phyloP scores from a whole-genome alignment of 1,284 basidiomycete genomes.

The Ganoderma resinaceum region DNA sequence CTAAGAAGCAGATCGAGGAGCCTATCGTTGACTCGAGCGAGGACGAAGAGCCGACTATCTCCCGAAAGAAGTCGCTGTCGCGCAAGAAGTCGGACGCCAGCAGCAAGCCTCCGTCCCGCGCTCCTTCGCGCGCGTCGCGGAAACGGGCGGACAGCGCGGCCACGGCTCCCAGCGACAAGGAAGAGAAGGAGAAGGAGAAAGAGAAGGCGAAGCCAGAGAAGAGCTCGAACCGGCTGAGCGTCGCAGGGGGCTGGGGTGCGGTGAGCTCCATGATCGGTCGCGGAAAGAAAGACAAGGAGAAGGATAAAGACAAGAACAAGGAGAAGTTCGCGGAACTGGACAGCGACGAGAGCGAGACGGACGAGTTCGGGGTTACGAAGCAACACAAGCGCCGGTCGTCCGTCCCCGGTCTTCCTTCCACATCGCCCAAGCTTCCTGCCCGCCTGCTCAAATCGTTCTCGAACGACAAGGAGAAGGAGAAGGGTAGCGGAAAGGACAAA shows the following conservation, averaged over 20 bases:
- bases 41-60: conserved; percentile 26
- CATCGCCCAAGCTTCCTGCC: conserved; percentile 48
- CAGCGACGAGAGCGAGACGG: conserved; percentile 41
- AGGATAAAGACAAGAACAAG: conserved; percentile 49
- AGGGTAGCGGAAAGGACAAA: conserved; percentile 24
- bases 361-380: conserved; percentile 34
- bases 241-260: conserved; percentile 63
- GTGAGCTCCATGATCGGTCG: conserved; percentile 66
- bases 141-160: conserved; percentile 66
- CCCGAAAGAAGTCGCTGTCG: conserved; percentile 41
- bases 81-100: conserved; percentile 52
- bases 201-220: conserved; percentile 40
- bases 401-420: conserved; percentile 38
- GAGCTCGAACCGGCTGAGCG: conserved; percentile 46
- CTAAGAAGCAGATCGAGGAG: conserved; percentile 19
- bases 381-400: conserved; percentile 19
- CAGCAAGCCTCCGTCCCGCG: conserved; percentile 55
- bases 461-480: conserved; percentile 39
- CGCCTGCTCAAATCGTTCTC: conserved; percentile 58
- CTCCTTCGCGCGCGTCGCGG: conserved; percentile 61
- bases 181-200: conserved; percentile 40
- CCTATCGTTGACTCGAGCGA: conserved; percentile 25
- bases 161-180: conserved; percentile 51
- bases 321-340: conserved; percentile 50
- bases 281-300: conserved; percentile 60